Evolutionary conservation across 345 rosid genomes (phyloP).

Genomic region (Salix brachista): DNA sequence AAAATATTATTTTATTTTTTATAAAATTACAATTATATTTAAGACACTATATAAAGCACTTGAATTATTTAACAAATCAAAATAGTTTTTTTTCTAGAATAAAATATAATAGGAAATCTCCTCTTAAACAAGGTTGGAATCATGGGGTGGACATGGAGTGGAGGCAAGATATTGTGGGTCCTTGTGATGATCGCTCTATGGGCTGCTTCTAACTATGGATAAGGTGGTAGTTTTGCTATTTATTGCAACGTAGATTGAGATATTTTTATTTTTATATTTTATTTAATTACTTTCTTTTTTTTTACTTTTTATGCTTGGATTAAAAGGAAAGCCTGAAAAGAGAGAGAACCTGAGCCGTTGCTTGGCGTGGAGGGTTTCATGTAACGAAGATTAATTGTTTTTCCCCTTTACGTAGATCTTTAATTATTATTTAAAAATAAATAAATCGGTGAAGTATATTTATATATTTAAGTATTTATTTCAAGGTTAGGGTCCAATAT

Average conservation of each 20-base stretch:
- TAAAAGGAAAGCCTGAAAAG: slow-evolving; percentile 45
- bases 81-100: no score
- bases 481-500: slow-evolving; percentile 28
- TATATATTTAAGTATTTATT: not conserved
- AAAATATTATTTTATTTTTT: no score
- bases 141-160: slow-evolving; percentile 3
- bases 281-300: not conserved
- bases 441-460: not conserved
- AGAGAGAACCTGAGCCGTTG: slow-evolving; percentile 39
- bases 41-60: no score
- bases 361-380: slow-evolving; percentile 47
- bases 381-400: not conserved
- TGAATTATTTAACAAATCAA: no score
- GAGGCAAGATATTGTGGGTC: slow-evolving; percentile 12
- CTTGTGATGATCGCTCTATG: slow-evolving; percentile 8
- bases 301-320: slow-evolving; percentile 32
- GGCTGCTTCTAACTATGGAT: slow-evolving; percentile 17
- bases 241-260: not conserved
- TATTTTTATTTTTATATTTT: not conserved
- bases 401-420: not conserved
- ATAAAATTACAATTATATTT: no score
- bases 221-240: slow-evolving; percentile 9
- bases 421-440: not conserved
- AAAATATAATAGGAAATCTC: no score
- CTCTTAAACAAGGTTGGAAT: no score